A percentile compares a stretch with the other conserved stretches of the same genome.
Conservation (phyloP, 257 asterid genomes). For the Solanum paucissectum region DNA sequence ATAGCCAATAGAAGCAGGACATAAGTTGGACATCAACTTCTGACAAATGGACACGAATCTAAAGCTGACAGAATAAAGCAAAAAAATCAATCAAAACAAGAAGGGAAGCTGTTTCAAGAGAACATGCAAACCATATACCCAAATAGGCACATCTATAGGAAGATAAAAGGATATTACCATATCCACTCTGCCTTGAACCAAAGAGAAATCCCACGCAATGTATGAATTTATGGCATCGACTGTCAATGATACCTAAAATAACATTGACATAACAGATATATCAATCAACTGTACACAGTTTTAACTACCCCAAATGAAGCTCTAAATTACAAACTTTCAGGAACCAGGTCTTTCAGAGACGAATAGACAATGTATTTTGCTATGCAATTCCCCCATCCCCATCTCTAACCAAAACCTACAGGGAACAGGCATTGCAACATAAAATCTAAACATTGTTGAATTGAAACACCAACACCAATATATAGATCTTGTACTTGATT, state of each 20-base stretch:
- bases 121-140: background rate
- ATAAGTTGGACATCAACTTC: background rate
- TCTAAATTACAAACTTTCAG: background rate
- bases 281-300: background rate
- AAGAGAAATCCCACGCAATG: slow-evolving; percentile 97
- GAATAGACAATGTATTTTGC: background rate
- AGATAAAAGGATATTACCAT: slow-evolving; percentile 43
- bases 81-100: background rate
- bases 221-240: slow-evolving; percentile 82
- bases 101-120: background rate
- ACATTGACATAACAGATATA: background rate
- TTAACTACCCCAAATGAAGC: background rate
- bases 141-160: background rate
- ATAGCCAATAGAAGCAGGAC: background rate
- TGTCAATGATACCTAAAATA: slow-evolving; percentile 51
- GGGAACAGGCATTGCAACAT: background rate
- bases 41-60: background rate
- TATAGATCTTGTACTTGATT: background rate
- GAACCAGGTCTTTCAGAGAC: background rate
- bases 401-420: background rate
- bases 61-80: background rate
- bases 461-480: background rate
- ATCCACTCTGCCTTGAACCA: slow-evolving; percentile 84
- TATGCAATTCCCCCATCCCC: background rate
- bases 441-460: background rate